A percentile compares a stretch with the other conserved stretches of the same genome.
phyloP scores from a whole-genome alignment of 2,329 filamentous ascomycete species.

The Chaetomium sp. region DNA sequence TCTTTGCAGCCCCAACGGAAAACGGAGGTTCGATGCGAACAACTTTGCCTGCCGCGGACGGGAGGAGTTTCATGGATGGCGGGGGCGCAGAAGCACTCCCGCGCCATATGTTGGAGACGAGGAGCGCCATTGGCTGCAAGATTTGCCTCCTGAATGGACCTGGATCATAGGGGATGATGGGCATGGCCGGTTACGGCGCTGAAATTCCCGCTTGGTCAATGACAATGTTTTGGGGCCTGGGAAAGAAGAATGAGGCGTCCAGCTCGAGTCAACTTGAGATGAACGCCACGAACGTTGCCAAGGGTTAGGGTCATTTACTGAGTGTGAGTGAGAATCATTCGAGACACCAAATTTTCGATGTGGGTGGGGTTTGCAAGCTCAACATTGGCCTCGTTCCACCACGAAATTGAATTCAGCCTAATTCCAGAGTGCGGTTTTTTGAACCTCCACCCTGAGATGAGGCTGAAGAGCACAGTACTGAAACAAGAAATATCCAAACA shows the following conservation, averaged over 20 bases:
- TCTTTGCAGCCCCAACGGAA: background rate
- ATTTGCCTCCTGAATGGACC: background rate
- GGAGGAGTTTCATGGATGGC: slow-evolving; percentile 9
- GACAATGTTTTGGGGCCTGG: background rate
- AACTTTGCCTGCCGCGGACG: slow-evolving; percentile 7
- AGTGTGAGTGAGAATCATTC: background rate
- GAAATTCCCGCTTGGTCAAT: background rate
- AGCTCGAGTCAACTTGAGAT: background rate
- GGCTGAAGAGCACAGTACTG: slow-evolving; percentile 17
- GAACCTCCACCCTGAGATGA: slow-evolving; percentile 16
- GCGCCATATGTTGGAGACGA: slow-evolving; percentile 6
- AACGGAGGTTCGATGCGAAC: background rate
- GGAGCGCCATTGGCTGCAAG: slow-evolving; percentile 6
- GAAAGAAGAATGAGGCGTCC: background rate
- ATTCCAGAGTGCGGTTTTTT: slow-evolving; percentile 14
- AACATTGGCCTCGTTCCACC: slow-evolving; percentile 12
- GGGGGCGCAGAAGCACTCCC: slow-evolving; percentile 10
- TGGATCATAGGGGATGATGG: background rate
- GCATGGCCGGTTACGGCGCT: background rate
- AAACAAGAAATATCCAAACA: slow-evolving; percentile 25
- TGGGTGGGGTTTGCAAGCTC: background rate
- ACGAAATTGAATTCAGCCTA: slow-evolving; percentile 27
- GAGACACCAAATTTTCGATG: slow-evolving; percentile 14
- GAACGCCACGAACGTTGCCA: background rate
- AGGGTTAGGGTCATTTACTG: slow-evolving; percentile 26